Evolutionary conservation across 2,329 filamentous ascomycete species (phyloP), one percentile per base, ranked within the genome.

Genomic region (Talaromyces marneffei): DNA sequence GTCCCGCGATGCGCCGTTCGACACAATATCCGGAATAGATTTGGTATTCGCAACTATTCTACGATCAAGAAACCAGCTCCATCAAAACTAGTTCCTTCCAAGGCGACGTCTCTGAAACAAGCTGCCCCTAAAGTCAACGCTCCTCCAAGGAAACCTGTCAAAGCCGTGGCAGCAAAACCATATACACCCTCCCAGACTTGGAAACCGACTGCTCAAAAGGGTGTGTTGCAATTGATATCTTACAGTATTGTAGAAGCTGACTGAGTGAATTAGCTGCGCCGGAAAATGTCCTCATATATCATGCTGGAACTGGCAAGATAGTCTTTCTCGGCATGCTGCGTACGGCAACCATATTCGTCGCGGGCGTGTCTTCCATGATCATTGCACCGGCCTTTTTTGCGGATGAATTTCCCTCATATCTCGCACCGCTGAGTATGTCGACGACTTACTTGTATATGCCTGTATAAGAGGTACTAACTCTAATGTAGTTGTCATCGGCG

Each of bases 311-410:
- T 0, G 81, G 82, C 8, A 82, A 84, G 62, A 87, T 84, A 31
- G 84, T 86, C 6, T 87, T 89, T 66, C 76, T 93, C 50, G 89
- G 87, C 54, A 83, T 86, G 69, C 73, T 90, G 64, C 91, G 91
- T 68, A 76, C 93, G 60, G 86, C 86, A 0, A 87, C 87, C 2
- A 80, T 94, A 42, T 84, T 91, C 63, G 74, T 89, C 40, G 87
- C 88, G 60, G 82, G 81, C 23, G 85, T 88, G 66, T 90, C 90
- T 68, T 81, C 80, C 65, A 75, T 87, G 57, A 75, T 91, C 27
- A 80, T 87, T 55, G 84, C 83, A 0, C 89, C 88, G 0, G 76
- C 79, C 20, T 87, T 86, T 66, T 77, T 72, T 56, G 69, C 74
- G 2, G 71, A 72, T n/a, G 77, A 78, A 10, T 74, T 74, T 42